Conservation (phyloP, 2,329 filamentous ascomycete genomes). For the Sclerotinia glacialis region DNA sequence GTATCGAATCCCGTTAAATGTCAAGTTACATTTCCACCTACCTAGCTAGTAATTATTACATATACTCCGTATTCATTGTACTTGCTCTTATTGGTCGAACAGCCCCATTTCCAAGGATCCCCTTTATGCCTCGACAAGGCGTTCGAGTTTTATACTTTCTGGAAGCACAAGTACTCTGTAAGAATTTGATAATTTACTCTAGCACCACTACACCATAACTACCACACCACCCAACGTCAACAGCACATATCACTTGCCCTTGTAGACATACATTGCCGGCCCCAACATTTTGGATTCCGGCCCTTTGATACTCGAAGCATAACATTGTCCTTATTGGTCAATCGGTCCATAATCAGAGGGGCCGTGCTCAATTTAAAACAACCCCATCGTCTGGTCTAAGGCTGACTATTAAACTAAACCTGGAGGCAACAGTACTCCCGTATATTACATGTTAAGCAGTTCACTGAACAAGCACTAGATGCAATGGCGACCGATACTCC, state of each 20-base stretch:
- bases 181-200: background rate
- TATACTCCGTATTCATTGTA: background rate
- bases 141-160: too few relatives aligned
- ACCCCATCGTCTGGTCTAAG: background rate
- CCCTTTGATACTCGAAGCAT: background rate
- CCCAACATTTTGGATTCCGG: background rate
- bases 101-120: too few relatives aligned
- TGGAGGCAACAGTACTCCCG: background rate
- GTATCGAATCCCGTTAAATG: background rate
- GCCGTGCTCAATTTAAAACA: background rate
- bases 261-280: background rate
- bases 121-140: too few relatives aligned
- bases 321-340: background rate
- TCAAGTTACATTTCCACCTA: background rate
- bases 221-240: background rate
- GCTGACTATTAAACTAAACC: background rate
- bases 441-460: background rate
- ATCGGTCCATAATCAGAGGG: background rate
- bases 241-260: background rate
- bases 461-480: background rate
- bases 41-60: background rate
- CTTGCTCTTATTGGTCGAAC: too few relatives aligned
- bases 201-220: background rate
- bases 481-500: slow-evolving; percentile 1
- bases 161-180: too few relatives aligned